Evolutionary conservation across 768 basidiomycete species (phyloP).

Genomic region (Dentipellis fragilis): DNA sequence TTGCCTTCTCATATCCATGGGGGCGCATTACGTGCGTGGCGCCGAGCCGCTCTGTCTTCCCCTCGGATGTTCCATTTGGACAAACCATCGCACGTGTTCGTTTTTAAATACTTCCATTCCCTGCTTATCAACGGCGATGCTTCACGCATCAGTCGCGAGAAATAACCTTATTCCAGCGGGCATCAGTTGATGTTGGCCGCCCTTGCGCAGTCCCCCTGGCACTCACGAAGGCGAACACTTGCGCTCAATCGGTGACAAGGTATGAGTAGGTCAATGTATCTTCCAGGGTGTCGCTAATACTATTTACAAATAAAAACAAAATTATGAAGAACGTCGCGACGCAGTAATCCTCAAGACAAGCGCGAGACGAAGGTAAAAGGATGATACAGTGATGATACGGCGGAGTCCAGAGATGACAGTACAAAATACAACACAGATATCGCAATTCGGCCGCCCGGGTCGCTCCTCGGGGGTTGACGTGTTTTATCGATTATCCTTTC

Average conservation of each 20-base stretch:
- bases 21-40: not conserved
- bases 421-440: constrained; percentile 9
- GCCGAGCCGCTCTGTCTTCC: not conserved
- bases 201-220: not conserved
- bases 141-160: not conserved
- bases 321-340: constrained; percentile 1
- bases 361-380: not conserved
- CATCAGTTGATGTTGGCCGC: not conserved
- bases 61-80: not conserved
- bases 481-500: not conserved
- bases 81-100: not conserved
- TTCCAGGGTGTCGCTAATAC: not conserved
- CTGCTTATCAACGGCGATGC: not conserved
- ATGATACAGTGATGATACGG: constrained; percentile 10
- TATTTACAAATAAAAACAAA: constrained; percentile 14
- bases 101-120: not conserved
- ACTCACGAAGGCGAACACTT: not conserved
- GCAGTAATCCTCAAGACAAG: constrained; percentile 5
- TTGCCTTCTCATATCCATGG: no score
- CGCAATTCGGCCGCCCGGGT: constrained; percentile 5
- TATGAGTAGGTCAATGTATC: not conserved
- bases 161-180: not conserved
- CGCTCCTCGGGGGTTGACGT: constrained; percentile 6
- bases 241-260: not conserved
- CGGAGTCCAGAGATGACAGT: constrained; percentile 5